Evolutionary conservation across 345 rosid genomes (phyloP), one percentile per base, ranked within the genome.

Genomic region (Diplotaxis tenuifolia): DNA sequence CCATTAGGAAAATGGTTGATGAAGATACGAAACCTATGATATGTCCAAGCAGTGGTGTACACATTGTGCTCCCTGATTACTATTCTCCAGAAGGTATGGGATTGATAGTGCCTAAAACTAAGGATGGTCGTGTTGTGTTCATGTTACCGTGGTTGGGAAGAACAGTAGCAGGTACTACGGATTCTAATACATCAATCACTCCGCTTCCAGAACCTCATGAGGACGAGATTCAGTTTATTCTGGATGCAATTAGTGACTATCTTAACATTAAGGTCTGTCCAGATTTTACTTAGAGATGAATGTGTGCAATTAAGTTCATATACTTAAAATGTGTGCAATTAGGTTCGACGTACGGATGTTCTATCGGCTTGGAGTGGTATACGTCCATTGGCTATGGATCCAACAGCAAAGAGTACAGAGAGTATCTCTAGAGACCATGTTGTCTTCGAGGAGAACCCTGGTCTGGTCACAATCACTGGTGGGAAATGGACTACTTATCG

Each of bases 311-410:
- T 19, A 18, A 2, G 7, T 31, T 9, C 5, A 9, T 36, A 29
- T 47, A 16, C 55, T 45, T 64, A 79, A 1, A 23, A 3, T 23
- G 1, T 1, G 49, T 71, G 45, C 47, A 9, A 14, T 16, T 75
- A 92, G 99, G 99, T 95, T 7, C 87, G 99, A 6, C 93, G 99
- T 34, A 45, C 79, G 18, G 99, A 95, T 87, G 97, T 95, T 74
- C 99, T 95, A 63, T 95, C 99, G 58, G 99, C 96, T 49, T 95
- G 99, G 99, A 95, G 99, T 84, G 99, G 99, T 40, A 95, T 95
- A 71, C 97, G 99, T 36, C 99, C 99, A 21, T 78, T 95, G 82
- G 99, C 97, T 15, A 68, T 67, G 53, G 96, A 92, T 83, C 99
- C 99, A 50, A 81, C 86, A 25, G 96, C 93, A 56, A 92, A 90